A percentile compares a stretch with the other conserved stretches of the same genome.
phyloP scores from a whole-genome alignment of 768 basidiomycete genomes.

The Lepiota brunneoincarnata region DNA sequence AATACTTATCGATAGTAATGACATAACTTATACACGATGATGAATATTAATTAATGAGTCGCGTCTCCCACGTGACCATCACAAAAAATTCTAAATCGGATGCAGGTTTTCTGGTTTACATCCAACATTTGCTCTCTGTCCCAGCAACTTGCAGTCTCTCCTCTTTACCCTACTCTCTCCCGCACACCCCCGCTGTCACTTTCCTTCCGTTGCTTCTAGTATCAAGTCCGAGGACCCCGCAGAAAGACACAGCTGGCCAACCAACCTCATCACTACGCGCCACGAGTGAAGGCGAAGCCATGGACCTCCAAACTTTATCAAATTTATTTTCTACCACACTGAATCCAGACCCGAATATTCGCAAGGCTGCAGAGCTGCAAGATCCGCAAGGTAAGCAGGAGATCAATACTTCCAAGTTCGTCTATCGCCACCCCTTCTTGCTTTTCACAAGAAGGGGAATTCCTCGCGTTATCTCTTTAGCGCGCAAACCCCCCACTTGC shows the following conservation, averaged over 20 bases:
- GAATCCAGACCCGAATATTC: constrained; percentile 82
- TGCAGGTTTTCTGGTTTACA: too few relatives aligned
- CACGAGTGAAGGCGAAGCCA: constrained; percentile 22
- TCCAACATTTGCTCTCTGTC: too few relatives aligned
- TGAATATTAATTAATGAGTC: too few relatives aligned
- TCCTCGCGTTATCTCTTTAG: constrained; percentile 2
- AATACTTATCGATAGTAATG: too few relatives aligned
- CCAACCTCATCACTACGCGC: constrained; percentile 7
- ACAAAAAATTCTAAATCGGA: too few relatives aligned
- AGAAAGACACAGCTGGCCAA: neutral
- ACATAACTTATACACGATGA: too few relatives aligned
- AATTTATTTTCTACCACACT: constrained; percentile 79
- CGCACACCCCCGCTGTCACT: too few relatives aligned
- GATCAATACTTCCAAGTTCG: neutral
- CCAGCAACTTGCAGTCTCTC: too few relatives aligned
- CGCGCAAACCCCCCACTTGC: neutral
- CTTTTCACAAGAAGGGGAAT: neutral
- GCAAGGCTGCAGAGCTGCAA: constrained; percentile 84
- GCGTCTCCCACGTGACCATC: too few relatives aligned
- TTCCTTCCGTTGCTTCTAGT: too few relatives aligned
- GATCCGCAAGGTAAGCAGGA: constrained; percentile 67
- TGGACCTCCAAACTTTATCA: constrained; percentile 77
- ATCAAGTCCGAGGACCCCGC: neutral
- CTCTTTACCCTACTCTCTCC: too few relatives aligned
- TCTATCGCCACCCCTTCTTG: neutral